Conservation (phyloP, 2,329 filamentous ascomycete species). For the Pseudocercospora fijiensis region DNA sequence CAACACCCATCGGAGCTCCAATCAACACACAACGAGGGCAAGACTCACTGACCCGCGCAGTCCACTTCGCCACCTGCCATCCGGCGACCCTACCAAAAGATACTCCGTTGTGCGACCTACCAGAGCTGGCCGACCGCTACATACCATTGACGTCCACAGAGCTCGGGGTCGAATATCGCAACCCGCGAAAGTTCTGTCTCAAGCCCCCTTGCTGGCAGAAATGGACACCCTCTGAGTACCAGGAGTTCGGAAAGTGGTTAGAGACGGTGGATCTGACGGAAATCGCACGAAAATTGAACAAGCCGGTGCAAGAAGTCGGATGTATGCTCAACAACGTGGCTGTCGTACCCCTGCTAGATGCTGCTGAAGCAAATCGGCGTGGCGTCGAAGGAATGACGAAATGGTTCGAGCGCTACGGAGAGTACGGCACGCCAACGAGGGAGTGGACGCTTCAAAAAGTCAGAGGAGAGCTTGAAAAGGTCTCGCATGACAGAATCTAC, state of each 20-base stretch:
- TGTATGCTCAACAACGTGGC: constrained; percentile 24
- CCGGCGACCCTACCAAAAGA: background rate
- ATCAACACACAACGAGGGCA: background rate
- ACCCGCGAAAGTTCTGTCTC: constrained; percentile 25
- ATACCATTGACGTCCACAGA: constrained; percentile 9
- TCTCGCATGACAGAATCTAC: background rate
- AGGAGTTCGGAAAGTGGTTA: constrained; percentile 18
- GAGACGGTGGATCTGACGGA: constrained; percentile 21
- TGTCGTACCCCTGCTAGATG: constrained; percentile 22
- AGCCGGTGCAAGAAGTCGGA: constrained; percentile 28
- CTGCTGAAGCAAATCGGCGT: constrained; percentile 14
- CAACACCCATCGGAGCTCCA: background rate
- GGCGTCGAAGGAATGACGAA: constrained; percentile 23
- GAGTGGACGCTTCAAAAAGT: constrained; percentile 8
- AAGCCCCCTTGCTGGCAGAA: constrained; percentile 29
- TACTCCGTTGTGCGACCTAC: constrained; percentile 7
- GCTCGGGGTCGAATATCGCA: constrained; percentile 12
- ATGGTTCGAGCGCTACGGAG: constrained; percentile 11
- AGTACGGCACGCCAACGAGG: constrained; percentile 10
- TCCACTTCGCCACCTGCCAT: background rate
- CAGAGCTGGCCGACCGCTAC: constrained; percentile 15
- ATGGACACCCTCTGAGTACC: constrained; percentile 23
- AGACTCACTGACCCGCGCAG: background rate
- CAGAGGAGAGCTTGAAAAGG: constrained; percentile 7
- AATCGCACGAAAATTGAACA: constrained; percentile 16